phyloP scores from a whole-genome alignment of 1,284 basidiomycete species.

The Microbotryum silenes-acaulis region DNA sequence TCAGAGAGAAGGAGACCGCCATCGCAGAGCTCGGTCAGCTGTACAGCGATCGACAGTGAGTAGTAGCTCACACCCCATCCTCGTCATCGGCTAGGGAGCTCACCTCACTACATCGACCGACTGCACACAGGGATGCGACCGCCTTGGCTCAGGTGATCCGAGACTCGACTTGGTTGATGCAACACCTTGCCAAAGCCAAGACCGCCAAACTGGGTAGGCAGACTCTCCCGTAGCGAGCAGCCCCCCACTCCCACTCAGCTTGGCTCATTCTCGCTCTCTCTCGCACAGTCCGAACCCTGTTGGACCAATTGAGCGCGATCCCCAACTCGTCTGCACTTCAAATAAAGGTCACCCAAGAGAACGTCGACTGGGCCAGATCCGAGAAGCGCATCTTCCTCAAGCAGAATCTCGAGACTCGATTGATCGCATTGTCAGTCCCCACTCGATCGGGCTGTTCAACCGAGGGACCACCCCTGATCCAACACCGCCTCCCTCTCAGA shows the following conservation, averaged over 20 bases:
- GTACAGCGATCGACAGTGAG: conserved; percentile 76
- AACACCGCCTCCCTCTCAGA: conserved; percentile 39
- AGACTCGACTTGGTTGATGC: conserved; percentile 57
- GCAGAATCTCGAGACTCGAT: conserved; percentile 84
- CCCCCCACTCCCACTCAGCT: conserved; percentile 12
- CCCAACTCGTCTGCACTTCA: conserved; percentile 62
- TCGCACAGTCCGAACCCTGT: conserved; percentile 70
- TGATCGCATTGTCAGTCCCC: conserved; percentile 63
- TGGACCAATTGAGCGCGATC: conserved; percentile 77
- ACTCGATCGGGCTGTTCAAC: too few relatives aligned
- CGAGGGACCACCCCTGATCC: too few relatives aligned
- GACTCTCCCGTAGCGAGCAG: conserved; percentile 16
- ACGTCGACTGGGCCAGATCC: conserved; percentile 82
- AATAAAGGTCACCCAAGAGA: conserved; percentile 77
- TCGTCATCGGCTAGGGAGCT: neutral
- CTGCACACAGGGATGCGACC: conserved; percentile 59
- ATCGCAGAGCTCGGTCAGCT: conserved; percentile 79
- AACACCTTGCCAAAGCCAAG: conserved; percentile 79
- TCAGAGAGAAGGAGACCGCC: conserved; percentile 77
- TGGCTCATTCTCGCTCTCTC: neutral
- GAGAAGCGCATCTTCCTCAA: conserved; percentile 95
- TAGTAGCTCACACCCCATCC: conserved; percentile 13
- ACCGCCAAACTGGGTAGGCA: conserved; percentile 85
- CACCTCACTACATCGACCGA: neutral
- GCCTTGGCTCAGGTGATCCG: conserved; percentile 81